Evolutionary conservation across 2,329 filamentous ascomycete genomes (phyloP).

Genomic region (Aspergillus glaucus): DNA sequence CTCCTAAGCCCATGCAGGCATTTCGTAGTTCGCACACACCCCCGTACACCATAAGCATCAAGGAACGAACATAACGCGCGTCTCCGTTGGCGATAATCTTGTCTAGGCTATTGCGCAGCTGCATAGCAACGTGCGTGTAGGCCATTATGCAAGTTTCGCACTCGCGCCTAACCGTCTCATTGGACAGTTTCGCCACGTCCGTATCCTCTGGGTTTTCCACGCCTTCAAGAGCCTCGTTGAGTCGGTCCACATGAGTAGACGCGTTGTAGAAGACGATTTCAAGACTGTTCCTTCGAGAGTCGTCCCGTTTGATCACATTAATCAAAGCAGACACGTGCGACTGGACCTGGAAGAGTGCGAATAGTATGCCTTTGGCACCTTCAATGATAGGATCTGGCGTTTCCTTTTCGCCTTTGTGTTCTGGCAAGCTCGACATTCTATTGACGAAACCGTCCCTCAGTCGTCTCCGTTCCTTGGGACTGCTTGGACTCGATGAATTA

Average conservation of each 20-base stretch:
- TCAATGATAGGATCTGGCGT: slow-evolving; percentile 48
- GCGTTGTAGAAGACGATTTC: slow-evolving; percentile 53
- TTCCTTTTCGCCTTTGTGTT: slow-evolving; percentile 46
- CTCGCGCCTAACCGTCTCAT: slow-evolving; percentile 40
- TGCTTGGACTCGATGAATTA: slow-evolving; percentile 40
- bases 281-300: slow-evolving; percentile 44
- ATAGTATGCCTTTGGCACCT: slow-evolving; percentile 50
- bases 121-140: slow-evolving; percentile 45
- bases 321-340: slow-evolving; percentile 42
- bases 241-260: slow-evolving; percentile 49
- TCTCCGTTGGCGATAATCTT: slow-evolving; percentile 53
- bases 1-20: slow-evolving; percentile 48
- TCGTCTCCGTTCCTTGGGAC: slow-evolving; percentile 37
- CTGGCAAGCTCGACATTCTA: slow-evolving; percentile 52
- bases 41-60: slow-evolving; percentile 54
- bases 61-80: slow-evolving; percentile 51
- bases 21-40: slow-evolving; percentile 56
- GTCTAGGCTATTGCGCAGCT: slow-evolving; percentile 42
- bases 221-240: slow-evolving; percentile 49
- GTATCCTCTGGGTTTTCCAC: slow-evolving; percentile 48
- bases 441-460: slow-evolving; percentile 41
- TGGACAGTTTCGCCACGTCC: slow-evolving; percentile 36
- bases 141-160: slow-evolving; percentile 46
- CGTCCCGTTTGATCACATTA: slow-evolving; percentile 42
- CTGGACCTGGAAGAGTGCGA: slow-evolving; percentile 49